phyloP scores from a whole-genome alignment of 2,329 filamentous ascomycete species.

The Immersiporthe knoxdaviesiana region DNA sequence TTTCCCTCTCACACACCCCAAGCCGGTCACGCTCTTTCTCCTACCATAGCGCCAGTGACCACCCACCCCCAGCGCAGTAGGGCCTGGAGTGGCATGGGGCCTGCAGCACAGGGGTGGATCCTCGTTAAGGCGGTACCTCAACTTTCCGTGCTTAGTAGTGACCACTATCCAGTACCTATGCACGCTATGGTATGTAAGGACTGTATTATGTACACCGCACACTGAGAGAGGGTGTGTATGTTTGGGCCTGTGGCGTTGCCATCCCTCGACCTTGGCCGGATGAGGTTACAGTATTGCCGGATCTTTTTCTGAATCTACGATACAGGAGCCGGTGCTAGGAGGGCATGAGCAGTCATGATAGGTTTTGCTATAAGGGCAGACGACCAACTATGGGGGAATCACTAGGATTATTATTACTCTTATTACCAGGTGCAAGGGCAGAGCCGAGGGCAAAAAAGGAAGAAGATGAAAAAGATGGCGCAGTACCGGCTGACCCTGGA shows the following conservation, averaged over 20 bases:
- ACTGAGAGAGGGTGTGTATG: background rate
- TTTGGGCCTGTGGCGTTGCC: background rate
- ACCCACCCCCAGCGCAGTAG: conserved; percentile 6
- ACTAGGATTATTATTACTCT: background rate
- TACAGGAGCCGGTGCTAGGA: background rate
- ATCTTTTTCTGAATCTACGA: conserved; percentile 8
- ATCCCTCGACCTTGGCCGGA: conserved; percentile 4
- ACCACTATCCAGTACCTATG: background rate
- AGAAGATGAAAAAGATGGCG: background rate
- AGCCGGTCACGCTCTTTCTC: too few species aligned
- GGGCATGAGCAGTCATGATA: background rate
- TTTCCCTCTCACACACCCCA: too few species aligned
- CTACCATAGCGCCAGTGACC: too few species aligned
- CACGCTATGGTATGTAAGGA: background rate
- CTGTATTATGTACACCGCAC: too few species aligned
- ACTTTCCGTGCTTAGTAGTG: background rate
- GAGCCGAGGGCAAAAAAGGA: background rate
- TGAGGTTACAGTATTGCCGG: conserved; percentile 12
- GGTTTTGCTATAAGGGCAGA: background rate
- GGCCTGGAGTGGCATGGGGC: conserved; percentile 6
- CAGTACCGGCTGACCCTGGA: background rate
- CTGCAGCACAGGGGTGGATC: conserved; percentile 12
- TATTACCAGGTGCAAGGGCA: background rate
- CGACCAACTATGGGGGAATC: background rate
- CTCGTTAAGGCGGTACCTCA: conserved; percentile 11